Percentiles rank a stretch among this genome's conserved stretches.
Evolutionary conservation across 2,329 filamentous ascomycete species (phyloP).

Genomic region (Aspergillus terreus): DNA sequence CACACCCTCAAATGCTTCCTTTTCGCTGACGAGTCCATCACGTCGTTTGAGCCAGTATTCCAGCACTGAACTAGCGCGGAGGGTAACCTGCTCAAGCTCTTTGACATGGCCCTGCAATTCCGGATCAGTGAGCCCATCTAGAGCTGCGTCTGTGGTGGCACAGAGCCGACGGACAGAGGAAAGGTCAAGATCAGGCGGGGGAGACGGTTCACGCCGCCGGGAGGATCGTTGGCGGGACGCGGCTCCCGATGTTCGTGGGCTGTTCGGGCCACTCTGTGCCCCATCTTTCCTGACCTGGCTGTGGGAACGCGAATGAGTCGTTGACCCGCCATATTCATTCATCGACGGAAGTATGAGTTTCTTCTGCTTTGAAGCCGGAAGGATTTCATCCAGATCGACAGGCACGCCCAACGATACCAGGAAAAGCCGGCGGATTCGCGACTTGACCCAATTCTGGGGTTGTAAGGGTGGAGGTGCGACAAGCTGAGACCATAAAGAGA

Average conservation of each 20-base stretch:
- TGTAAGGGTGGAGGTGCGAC: slow-evolving; percentile 91
- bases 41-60: slow-evolving; percentile 85
- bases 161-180: slow-evolving; percentile 75
- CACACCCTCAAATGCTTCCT: slow-evolving; percentile 91
- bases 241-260: slow-evolving; percentile 23
- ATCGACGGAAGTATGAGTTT: slow-evolving; percentile 91
- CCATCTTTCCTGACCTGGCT: slow-evolving; percentile 31
- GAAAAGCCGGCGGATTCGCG: slow-evolving; percentile 88
- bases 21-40: slow-evolving; percentile 83
- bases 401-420: slow-evolving; percentile 93
- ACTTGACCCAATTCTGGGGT: slow-evolving; percentile 96
- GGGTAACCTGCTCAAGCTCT: slow-evolving; percentile 65
- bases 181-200: slow-evolving; percentile 73
- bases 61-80: slow-evolving; percentile 70
- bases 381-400: slow-evolving; percentile 93
- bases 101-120: slow-evolving; percentile 71
- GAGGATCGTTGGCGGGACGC: slow-evolving; percentile 26
- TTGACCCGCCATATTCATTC: slow-evolving; percentile 54
- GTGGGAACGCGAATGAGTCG: slow-evolving; percentile 44
- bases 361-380: slow-evolving; percentile 96
- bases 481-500: slow-evolving; percentile 93
- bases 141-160: slow-evolving; percentile 76
- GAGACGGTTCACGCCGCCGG: slow-evolving; percentile 52
- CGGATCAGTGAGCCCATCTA: slow-evolving; percentile 71
- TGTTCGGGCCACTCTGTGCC: slow-evolving; percentile 21